Evolutionary conservation across 345 rosid species (phyloP).

Genomic region (Diplotaxis tenuifolia): DNA sequence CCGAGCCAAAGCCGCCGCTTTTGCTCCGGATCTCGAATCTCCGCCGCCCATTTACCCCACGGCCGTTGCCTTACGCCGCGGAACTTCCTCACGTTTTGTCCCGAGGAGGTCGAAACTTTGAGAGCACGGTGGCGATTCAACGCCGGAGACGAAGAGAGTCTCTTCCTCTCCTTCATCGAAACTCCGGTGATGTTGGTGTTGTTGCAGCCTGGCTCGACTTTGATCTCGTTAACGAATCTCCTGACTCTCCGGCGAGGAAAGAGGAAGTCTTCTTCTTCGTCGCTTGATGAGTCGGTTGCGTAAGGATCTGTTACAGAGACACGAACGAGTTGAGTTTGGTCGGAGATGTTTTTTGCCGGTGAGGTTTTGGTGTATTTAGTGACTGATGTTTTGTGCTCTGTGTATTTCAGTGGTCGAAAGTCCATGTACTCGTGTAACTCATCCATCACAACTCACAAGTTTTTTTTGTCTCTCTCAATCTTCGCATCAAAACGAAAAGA

Average conservation of each 20-base stretch:
- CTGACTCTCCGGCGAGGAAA: constrained; percentile 59
- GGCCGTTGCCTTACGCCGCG: constrained; percentile 94
- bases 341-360: constrained; percentile 28
- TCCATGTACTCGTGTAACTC: neutral
- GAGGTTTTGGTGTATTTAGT: constrained; percentile 47
- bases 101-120: constrained; percentile 21
- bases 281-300: constrained; percentile 97
- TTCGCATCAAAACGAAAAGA: neutral
- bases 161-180: constrained; percentile 31
- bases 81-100: constrained; percentile 54
- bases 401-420: constrained; percentile 61
- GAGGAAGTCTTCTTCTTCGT: constrained; percentile 56
- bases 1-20: constrained; percentile 87
- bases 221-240: constrained; percentile 72
- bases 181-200: neutral
- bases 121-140: constrained; percentile 26
- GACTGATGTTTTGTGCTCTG: constrained; percentile 55
- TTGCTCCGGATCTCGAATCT: constrained; percentile 90
- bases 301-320: constrained; percentile 63
- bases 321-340: constrained; percentile 38
- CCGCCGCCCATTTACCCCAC: constrained; percentile 99
- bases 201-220: constrained; percentile 43
- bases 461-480: neutral
- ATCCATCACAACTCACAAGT: neutral
- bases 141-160: constrained; percentile 27